Base-by-base conservation (phyloP, 441 rosid species). In the Erodium trifolium region DNA sequence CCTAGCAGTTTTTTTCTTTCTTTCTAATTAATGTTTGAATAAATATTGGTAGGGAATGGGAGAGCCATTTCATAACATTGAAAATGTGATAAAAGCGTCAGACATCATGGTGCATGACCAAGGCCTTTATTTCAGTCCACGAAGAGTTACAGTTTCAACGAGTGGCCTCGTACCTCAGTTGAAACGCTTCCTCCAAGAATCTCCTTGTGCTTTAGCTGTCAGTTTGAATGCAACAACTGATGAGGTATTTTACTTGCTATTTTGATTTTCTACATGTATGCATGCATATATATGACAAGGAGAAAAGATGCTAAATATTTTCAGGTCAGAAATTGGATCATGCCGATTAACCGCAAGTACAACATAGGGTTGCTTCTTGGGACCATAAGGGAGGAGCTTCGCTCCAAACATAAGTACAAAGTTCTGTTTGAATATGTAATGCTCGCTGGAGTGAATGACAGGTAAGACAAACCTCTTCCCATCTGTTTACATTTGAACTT, bases 151-250 rank as follows among this genome's bases (percentile, higher is more conserved):
- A 18, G 79, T 91, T 76, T 93, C 96, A 17, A 91, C 96, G n/a
- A 91, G 93, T 63, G 99, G 96, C 31, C 96, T 88, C 73, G 93
- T 91, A 67, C 99, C 96, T 27, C 92, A 91, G 80, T 81, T 89
- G 66, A 91, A 85, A 77, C 91, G 77, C 16, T 93, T 91, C 72
- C 91, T 89, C 66, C 86, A 72, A 47, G 92, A 87, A 73, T 93
- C 90, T 2, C 83, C 70, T 59, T 91, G 98, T 70, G 81, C 95
- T 74, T 77, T 91, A 70, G 97, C 98, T 75, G 97, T 93, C 72
- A 93, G 98, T 82, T 84, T 91, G 69, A 93, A 91, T 80, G 97
- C 97, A 14, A 89, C 97, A 23, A 93, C 97, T 2, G 98, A 89
- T 79, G 96, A 91, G 96, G 97, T 89, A 75, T 57, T 47, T 69